Evolutionary conservation across 2,329 filamentous ascomycete species (phyloP), one percentile per base, ranked within the genome.

Genomic region (Teratosphaeria viscida): DNA sequence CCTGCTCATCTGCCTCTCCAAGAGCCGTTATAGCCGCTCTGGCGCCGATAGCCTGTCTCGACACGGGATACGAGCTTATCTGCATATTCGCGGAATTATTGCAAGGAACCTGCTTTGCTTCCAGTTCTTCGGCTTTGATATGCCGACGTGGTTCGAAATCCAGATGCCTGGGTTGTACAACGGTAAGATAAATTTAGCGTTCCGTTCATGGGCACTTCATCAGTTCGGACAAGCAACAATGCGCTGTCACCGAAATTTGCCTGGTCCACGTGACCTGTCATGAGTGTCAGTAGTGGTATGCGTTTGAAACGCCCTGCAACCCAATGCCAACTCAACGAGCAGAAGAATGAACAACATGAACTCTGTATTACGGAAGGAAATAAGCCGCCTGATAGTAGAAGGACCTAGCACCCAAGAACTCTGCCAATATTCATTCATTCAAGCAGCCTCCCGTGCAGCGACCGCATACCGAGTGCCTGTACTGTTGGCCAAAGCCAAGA

Each of bases 331-430:
- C 8, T 43, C 16, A n/a, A 14, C 5, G 37, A 43, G 16, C 11
- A 26, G 19, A 23, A 5, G 16, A 5, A 26, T 14, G 12, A 54
- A 5, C 10, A 35, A 56, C 35, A 39, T 12, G 14, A 26, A 12
- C 29, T 35, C 32, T 56, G 5, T 19, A 26, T 56, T 56, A 56
- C 54, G 29, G 34, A 56, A 56, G 35, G 54, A 56, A 56, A 56
- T 32, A 49, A 49, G 43, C 19, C 43, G 43, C 43, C 43, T 49
- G 23, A 10, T 56, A 56, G 35, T 35, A 56, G 16, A n/a, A 56
- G 29, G 32, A 54, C 3, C 26, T 6, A 16, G 52, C 26, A 35
- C 35, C 7, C 29, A 10, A 39, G 19, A 35, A 14, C 32, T 39
- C 16, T 26, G 29, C 29, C 54, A 56, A 56, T n/a, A 19, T 47